Evolutionary conservation across 1,284 basidiomycete species (phyloP).

Genomic region (Cryptococcus sp.): DNA sequence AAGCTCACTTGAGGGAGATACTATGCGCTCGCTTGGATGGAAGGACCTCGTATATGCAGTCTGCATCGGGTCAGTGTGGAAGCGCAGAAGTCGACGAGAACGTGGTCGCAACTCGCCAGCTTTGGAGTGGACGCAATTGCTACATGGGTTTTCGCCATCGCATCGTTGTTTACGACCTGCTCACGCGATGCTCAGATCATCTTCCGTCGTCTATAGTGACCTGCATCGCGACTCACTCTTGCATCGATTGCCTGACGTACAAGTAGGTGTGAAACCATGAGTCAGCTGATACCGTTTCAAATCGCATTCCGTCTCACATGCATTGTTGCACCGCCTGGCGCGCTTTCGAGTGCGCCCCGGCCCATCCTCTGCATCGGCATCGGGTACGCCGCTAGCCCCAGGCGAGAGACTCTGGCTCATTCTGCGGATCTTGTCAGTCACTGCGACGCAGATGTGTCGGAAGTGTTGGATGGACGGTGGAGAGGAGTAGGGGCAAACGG

Average conservation of each 20-base stretch:
- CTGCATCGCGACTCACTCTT: neutral
- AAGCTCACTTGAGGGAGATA: neutral
- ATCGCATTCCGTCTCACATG: conserved; percentile 1
- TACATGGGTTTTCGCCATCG: conserved; percentile 1
- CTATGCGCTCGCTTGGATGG: neutral
- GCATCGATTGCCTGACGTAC: conserved; percentile 5
- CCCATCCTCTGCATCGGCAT: neutral
- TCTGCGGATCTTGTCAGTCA: too few species aligned
- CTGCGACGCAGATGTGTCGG: too few species aligned
- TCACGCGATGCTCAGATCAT: too few species aligned
- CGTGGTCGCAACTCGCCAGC: too few species aligned
- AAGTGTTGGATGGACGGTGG: too few species aligned
- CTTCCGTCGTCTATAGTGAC: too few species aligned
- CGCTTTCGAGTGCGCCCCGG: neutral
- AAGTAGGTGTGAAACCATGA: too few species aligned
- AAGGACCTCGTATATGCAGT: neutral
- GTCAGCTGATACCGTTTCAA: neutral
- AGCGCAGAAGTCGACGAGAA: too few species aligned
- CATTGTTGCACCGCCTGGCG: neutral
- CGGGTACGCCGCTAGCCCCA: too few species aligned
- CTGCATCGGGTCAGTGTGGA: too few species aligned
- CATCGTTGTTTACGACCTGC: conserved; percentile 4
- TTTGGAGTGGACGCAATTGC: conserved; percentile 2
- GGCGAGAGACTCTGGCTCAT: too few species aligned
- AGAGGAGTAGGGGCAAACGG: too few species aligned